phyloP scores from a whole-genome alignment of 345 rosid species.

The Lumnitzera racemosa region DNA sequence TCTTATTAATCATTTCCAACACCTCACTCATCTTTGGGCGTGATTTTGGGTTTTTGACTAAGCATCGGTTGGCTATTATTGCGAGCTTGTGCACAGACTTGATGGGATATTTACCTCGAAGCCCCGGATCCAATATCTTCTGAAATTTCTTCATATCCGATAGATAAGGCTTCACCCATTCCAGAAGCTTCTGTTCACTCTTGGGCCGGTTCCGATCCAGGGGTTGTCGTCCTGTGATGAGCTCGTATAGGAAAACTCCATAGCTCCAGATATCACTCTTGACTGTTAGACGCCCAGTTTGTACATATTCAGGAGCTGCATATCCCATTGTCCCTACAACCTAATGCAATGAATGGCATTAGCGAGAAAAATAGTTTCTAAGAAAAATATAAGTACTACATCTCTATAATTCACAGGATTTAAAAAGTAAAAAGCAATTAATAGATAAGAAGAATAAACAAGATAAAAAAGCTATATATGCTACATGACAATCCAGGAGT shows the following conservation, averaged over 20 bases:
- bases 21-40: slow-evolving; percentile 96
- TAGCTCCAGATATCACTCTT: slow-evolving; percentile 91
- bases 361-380: neutral
- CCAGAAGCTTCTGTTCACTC: slow-evolving; percentile 77
- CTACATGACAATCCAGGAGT: no score
- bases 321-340: slow-evolving; percentile 95
- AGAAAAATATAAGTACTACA: neutral
- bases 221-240: slow-evolving; percentile 82
- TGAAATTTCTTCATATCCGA: slow-evolving; percentile 50
- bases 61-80: slow-evolving; percentile 63
- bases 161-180: slow-evolving; percentile 75
- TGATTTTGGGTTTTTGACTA: slow-evolving; percentile 56
- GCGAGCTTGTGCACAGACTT: slow-evolving; percentile 59
- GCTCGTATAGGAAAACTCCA: slow-evolving; percentile 90
- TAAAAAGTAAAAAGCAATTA: neutral
- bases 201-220: slow-evolving; percentile 71
- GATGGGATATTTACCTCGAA: slow-evolving; percentile 39
- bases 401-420: no score
- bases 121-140: slow-evolving; percentile 61
- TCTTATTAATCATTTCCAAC: slow-evolving; percentile 50
- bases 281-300: slow-evolving; percentile 73
- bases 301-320: slow-evolving; percentile 86
- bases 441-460: neutral
- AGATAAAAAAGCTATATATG: neutral
- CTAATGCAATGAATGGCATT: slow-evolving; percentile 22